These are phyloP conservation scores for Gaultheria prostrata DNA, from an alignment of 148 eudicot species.

Conservation along the genomic window DNA sequence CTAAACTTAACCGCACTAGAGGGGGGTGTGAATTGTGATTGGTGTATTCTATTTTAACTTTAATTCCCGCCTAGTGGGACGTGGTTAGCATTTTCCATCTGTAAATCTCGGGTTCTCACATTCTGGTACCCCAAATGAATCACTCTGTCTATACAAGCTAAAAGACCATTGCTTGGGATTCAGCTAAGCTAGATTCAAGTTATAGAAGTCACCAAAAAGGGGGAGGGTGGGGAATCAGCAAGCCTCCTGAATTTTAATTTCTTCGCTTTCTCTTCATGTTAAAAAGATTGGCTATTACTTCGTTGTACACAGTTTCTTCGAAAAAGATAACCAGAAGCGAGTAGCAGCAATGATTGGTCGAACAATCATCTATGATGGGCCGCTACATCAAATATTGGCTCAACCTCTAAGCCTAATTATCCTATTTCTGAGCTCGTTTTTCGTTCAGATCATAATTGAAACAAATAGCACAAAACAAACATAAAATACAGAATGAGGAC, in stretches of 20 bases:
- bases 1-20: background rate
- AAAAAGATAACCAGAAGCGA: background rate
- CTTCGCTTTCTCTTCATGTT: background rate
- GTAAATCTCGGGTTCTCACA: background rate
- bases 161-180: background rate
- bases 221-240: background rate
- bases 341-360: background rate
- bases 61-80: background rate
- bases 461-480: background rate
- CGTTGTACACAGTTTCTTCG: background rate
- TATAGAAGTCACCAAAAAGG: background rate
- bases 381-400: background rate
- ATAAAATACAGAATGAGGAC: slow-evolving; percentile 6
- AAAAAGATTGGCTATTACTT: background rate
- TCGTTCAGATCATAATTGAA: background rate
- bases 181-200: slow-evolving; percentile 6
- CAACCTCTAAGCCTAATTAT: background rate
- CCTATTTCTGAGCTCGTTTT: background rate
- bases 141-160: background rate
- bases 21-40: background rate
- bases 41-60: background rate
- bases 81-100: background rate
- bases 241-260: background rate
- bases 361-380: background rate
- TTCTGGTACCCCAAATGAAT: slow-evolving; percentile 4